Percentiles rank a stretch among this genome's conserved stretches.
Evolutionary conservation across 345 rosid species (phyloP).

Genomic region (Murraya koenigii): DNA sequence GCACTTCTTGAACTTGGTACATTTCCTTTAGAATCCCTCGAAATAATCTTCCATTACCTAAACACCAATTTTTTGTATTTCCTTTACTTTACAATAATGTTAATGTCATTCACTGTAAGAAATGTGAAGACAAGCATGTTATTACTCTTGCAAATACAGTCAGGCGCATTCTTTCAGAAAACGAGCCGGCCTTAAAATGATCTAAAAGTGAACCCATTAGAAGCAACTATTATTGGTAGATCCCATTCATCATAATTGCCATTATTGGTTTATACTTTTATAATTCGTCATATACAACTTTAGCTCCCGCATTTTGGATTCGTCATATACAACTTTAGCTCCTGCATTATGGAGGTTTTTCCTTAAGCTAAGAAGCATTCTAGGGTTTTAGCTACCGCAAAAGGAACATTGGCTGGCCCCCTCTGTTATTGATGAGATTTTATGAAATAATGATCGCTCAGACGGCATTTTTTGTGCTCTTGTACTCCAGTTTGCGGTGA

Average conservation of each 20-base stretch:
- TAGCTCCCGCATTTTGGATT: not conserved
- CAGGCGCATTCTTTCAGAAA: slow-evolving; percentile 47
- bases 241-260: not conserved
- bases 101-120: not conserved
- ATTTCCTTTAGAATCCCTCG: not conserved
- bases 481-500: not conserved
- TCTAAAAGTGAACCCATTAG: not conserved
- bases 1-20: slow-evolving; percentile 68
- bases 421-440: not conserved
- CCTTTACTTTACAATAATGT: not conserved
- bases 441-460: not conserved
- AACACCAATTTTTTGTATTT: not conserved
- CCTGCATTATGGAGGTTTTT: not conserved
- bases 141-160: slow-evolving; percentile 71
- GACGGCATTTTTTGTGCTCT: not conserved
- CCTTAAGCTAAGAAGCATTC: not conserved
- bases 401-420: not conserved
- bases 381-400: not conserved
- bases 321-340: not conserved
- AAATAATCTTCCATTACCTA: not conserved
- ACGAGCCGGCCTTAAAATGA: slow-evolving; percentile 13
- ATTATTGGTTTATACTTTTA: not conserved
- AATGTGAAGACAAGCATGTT: slow-evolving; percentile 64
- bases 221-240: not conserved
- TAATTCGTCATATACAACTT: not conserved